These are phyloP conservation scores for Epichloe typhina DNA, from an alignment of 2,329 filamentous ascomycete genomes.

Conservation along the genomic window DNA sequence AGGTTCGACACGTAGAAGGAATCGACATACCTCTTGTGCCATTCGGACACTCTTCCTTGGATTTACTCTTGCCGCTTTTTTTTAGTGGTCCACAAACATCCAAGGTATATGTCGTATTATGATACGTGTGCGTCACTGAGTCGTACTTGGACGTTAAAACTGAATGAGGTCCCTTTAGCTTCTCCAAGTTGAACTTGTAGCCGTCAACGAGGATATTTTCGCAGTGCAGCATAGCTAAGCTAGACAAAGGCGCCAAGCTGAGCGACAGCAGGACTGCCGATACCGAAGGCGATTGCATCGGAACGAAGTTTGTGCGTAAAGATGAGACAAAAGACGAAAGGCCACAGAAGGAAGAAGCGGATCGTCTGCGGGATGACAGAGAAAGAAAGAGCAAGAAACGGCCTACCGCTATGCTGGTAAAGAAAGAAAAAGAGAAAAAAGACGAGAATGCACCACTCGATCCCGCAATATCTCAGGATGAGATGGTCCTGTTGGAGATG, in stretches of 20 bases:
- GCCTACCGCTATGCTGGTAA: not conserved
- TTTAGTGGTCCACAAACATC: slow-evolving; percentile 61
- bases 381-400: not conserved
- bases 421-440: not conserved
- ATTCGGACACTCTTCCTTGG: slow-evolving; percentile 50
- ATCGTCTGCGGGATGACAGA: not conserved
- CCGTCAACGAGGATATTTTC: slow-evolving; percentile 44
- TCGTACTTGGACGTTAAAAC: slow-evolving; percentile 46
- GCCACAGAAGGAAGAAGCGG: not conserved
- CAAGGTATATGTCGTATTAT: slow-evolving; percentile 69
- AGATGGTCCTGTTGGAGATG: slow-evolving; percentile 17
- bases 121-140: slow-evolving; percentile 34
- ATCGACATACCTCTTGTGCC: slow-evolving; percentile 48
- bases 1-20: not conserved
- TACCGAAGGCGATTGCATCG: slow-evolving; percentile 28
- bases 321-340: not conserved
- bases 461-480: slow-evolving; percentile 8
- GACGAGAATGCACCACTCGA: not conserved
- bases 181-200: slow-evolving; percentile 49
- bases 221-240: slow-evolving; percentile 45
- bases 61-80: slow-evolving; percentile 39
- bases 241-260: slow-evolving; percentile 23
- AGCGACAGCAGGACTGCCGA: slow-evolving; percentile 24
- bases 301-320: slow-evolving; percentile 2
- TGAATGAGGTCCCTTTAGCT: slow-evolving; percentile 53